Evolutionary conservation across 495 filamentous ascomycete genomes (phyloP).

Genomic region (Annulohypoxylon nitens): DNA sequence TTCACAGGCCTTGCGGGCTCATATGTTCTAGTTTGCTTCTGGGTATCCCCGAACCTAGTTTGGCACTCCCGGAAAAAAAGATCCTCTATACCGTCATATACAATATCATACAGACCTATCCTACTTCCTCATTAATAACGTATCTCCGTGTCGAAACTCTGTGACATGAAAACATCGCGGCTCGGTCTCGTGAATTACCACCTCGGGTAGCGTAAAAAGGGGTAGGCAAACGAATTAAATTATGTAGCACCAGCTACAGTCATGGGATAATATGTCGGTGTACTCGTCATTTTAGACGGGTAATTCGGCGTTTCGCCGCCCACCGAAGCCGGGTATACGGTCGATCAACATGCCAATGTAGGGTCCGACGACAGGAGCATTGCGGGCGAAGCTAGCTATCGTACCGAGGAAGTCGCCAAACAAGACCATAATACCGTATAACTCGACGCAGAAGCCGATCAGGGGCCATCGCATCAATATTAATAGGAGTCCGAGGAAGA

Average conservation of each 20-base stretch:
- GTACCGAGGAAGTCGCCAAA: constrained; percentile 98
- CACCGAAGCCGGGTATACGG: constrained; percentile 65
- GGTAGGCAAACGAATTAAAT: constrained; percentile 10
- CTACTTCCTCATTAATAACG: constrained; percentile 29
- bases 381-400: constrained; percentile 85
- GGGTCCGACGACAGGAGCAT: constrained; percentile 86
- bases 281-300: constrained; percentile 68
- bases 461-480: constrained; percentile 92
- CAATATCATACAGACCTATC: constrained; percentile 38
- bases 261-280: not conserved
- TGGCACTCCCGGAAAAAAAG: constrained; percentile 21
- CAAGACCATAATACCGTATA: constrained; percentile 91
- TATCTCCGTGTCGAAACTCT: constrained; percentile 18
- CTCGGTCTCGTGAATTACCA: constrained; percentile 18
- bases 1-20: constrained; percentile 39
- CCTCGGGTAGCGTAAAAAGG: constrained; percentile 5
- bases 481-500: constrained; percentile 83
- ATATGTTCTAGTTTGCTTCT: constrained; percentile 45
- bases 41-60: constrained; percentile 41
- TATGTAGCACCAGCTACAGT: constrained; percentile 1
- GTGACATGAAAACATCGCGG: constrained; percentile 9
- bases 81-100: constrained; percentile 41
- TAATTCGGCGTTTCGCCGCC: constrained; percentile 77
- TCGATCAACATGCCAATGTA: constrained; percentile 80
- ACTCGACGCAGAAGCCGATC: constrained; percentile 88